Base-by-base conservation (phyloP, 345 rosid genomes). In the Lenwebbia sp. region DNA sequence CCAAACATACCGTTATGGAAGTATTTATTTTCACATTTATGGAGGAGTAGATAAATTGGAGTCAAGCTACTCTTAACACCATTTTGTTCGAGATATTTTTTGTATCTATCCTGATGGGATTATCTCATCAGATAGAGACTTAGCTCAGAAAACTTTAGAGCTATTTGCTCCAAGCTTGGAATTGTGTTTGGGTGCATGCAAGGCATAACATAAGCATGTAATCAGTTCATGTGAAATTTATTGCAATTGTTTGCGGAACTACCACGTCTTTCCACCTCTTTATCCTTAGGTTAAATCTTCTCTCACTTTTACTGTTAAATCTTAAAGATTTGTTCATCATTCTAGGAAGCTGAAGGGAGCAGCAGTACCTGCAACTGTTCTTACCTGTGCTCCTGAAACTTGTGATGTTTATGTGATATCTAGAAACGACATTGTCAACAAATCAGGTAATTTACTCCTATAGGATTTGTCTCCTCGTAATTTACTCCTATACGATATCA, bases 351-450 rank as follows among this genome's bases (percentile, higher is more conserved):
- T 88, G 70, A 94, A 85, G 87, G 95, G 92, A 86, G 92, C 90
- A 60, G 92, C 92, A 57, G 87, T 92, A 85, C 95, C 98, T 47
- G 88, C 86, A 82, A 90, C 88, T 50, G 93, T 95, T 74, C 84
- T 91, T 52, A 92, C 87, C 85, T 86, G 65, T 89, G 91, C 96
- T 85, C 94, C 96, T 56, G 88, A 86, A 37, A 58, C 90, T 50
- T 94, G 95, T 82, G 89, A 92, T 78, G 65, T 94, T 49, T 91
- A 90, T 86, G 91, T 96, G 85, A 91, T 95, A 83, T 92, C 88
- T 86, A 92, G 85, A 83, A 87, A 84, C 65, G 85, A 90, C 90
- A 75, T 92, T 55, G 53, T 92, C 87, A 89, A 90, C 82, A 93
- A 92, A 90, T 93, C 94, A 30, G 91, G 91, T 86, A 88, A 53